phyloP scores from a whole-genome alignment of 306 rosid species.

The Fagus crenata region DNA sequence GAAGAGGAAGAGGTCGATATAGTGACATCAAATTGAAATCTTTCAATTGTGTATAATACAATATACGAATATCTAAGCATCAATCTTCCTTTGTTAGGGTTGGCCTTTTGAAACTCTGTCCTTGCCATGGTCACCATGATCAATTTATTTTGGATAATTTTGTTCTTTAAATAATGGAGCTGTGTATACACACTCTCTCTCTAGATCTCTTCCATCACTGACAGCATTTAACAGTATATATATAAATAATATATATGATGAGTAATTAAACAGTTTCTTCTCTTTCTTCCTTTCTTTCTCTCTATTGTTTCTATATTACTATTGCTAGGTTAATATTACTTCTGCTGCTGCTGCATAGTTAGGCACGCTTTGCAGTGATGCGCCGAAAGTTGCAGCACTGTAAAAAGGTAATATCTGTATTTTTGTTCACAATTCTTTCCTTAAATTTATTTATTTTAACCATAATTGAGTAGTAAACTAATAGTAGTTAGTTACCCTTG shows the following conservation, averaged over 20 bases:
- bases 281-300: constrained; percentile 37
- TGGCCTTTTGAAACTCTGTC: background rate
- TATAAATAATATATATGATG: background rate
- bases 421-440: constrained; percentile 16
- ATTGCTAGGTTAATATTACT: constrained; percentile 25
- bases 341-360: constrained; percentile 48
- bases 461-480: constrained; percentile 17
- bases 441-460: constrained; percentile 1
- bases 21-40: constrained; percentile 28
- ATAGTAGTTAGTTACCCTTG: background rate
- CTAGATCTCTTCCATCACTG: background rate
- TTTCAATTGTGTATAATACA: constrained; percentile 53
- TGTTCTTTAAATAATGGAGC: background rate
- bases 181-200: background rate
- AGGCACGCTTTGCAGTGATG: constrained; percentile 73
- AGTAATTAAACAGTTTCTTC: constrained; percentile 36
- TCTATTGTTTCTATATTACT: constrained; percentile 27
- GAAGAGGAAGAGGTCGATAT: constrained; percentile 16
- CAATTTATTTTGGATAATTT: background rate
- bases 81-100: background rate
- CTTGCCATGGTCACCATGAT: constrained; percentile 5
- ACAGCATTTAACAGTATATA: constrained; percentile 29
- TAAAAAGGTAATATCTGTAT: constrained; percentile 39
- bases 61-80: constrained; percentile 20
- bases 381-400: constrained; percentile 41